Percentiles rank a stretch among this genome's conserved stretches.
phyloP scores from a whole-genome alignment of 23 red algal genomes.

The Chondrus crispus region DNA sequence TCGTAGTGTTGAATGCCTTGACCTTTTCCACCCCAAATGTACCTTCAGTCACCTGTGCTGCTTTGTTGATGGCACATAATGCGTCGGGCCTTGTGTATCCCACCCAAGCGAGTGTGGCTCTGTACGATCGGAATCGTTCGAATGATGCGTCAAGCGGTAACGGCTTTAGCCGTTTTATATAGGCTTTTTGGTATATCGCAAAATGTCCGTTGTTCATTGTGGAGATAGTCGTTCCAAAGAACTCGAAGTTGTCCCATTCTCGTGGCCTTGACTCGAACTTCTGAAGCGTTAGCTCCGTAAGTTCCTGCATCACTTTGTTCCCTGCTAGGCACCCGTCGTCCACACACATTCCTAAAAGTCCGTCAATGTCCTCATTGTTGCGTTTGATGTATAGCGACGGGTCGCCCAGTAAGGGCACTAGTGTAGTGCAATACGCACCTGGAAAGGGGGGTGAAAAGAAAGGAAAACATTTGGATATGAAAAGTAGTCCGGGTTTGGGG shows the following conservation, averaged over 20 bases:
- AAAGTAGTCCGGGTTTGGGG: too few relatives aligned
- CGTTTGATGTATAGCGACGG: neutral
- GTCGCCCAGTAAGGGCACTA: neutral
- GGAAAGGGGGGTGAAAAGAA: too few relatives aligned
- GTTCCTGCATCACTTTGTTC: neutral
- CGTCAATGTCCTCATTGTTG: too few relatives aligned
- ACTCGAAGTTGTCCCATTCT: neutral
- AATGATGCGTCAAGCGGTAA: neutral
- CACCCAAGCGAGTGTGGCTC: neutral
- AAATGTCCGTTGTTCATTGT: too few relatives aligned
- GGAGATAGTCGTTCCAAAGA: too few relatives aligned
- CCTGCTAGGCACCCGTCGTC: neutral
- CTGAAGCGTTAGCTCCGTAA: too few relatives aligned
- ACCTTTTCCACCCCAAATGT: too few relatives aligned
- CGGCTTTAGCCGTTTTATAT: too few relatives aligned
- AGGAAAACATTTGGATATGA: too few relatives aligned
- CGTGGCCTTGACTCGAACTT: neutral
- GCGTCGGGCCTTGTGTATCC: conserved; percentile 36
- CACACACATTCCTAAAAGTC: conserved; percentile 20
- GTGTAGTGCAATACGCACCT: too few relatives aligned
- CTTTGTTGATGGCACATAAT: neutral
- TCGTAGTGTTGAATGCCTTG: too few relatives aligned
- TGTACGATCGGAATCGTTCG: neutral
- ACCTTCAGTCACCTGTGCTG: conserved; percentile 15
- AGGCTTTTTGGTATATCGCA: too few relatives aligned